Evolutionary conservation across 83 land plant species (phyloP), one percentile per base, ranked within the genome.

Genomic region (Larix sibirica): DNA sequence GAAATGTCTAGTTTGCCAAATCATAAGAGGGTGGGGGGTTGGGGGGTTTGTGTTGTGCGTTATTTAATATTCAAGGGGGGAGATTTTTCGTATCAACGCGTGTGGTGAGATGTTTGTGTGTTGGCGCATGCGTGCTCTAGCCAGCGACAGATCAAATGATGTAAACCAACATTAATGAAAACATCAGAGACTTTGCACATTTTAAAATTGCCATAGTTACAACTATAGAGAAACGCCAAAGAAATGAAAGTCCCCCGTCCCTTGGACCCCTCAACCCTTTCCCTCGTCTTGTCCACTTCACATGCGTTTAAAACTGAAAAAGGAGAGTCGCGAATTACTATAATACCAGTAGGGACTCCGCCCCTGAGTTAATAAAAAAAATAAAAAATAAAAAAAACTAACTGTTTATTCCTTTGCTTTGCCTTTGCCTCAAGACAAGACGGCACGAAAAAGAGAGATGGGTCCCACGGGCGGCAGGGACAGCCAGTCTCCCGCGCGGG

Each of bases 401-500:
- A 44, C 78, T 50, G 78, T 74, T 74, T 74, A 74, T 74, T 74
- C 78, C 31, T 74, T 73, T 38, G 23, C 33, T 71, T 42, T 40
- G 50, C 9, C 69, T 66, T 67, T 68, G 73, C 16, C 36, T 31
- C 40, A 47, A 47, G 50, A 74, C 23, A 8, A 3, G 47, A 31
- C 47, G 47, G 77, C 14, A 36, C 71, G 71, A 13, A 31, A 16
- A 12, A 20, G 40, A 33, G 73, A 26, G 9, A 14, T 50, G 75
- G 47, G 44, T 1, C 59, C 78, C 78, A 6, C 78, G 24, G 14
- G 23, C 13, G 59, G 58, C 78, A 44, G 78, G 73, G 73, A 14
- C 73, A 65, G 68, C 68, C 68, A 58, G 59, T 74, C 78, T 74
- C 78, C 78, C 78, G 78, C 78, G 78, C 54, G 68, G 68, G 47